phyloP scores from a whole-genome alignment of 805 yeast species.

The Groenewaldozyma salmanticensis region DNA sequence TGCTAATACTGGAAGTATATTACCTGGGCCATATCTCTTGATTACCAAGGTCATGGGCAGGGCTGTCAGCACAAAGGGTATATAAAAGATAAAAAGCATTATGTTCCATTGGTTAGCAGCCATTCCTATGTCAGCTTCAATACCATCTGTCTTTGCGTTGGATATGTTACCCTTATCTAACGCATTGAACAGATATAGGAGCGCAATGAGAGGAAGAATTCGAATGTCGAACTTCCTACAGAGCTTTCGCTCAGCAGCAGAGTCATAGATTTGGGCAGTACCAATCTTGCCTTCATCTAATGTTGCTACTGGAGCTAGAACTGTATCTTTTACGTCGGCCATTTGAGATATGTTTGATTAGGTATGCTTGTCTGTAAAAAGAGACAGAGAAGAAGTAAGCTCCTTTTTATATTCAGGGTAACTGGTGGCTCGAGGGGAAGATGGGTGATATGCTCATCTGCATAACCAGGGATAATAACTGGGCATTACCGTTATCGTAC shows the following conservation, averaged over 20 bases:
- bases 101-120: slow-evolving; percentile 36
- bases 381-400: too few relatives aligned
- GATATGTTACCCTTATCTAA: slow-evolving; percentile 42
- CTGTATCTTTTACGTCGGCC: too few relatives aligned
- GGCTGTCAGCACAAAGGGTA: slow-evolving; percentile 38
- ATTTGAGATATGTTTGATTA: too few relatives aligned
- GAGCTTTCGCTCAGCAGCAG: slow-evolving; percentile 19
- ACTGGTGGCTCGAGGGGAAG: too few relatives aligned
- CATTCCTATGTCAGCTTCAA: slow-evolving; percentile 34
- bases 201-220: slow-evolving; percentile 36
- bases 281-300: not conserved
- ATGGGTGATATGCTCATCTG: too few relatives aligned
- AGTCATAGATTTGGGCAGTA: slow-evolving; percentile 14
- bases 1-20: slow-evolving; percentile 36
- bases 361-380: too few relatives aligned
- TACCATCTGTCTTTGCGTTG: slow-evolving; percentile 40
- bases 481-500: too few relatives aligned
- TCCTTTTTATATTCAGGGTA: too few relatives aligned
- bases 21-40: slow-evolving; percentile 35
- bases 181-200: slow-evolving; percentile 40
- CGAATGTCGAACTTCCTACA: slow-evolving; percentile 34
- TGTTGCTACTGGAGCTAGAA: not conserved
- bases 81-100: slow-evolving; percentile 36
- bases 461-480: too few relatives aligned
- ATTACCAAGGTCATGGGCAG: slow-evolving; percentile 33